Percentiles rank a stretch among this genome's conserved stretches.
phyloP scores from a whole-genome alignment of 2,329 filamentous ascomycete genomes.

The Phyllosticta citrichinensis region DNA sequence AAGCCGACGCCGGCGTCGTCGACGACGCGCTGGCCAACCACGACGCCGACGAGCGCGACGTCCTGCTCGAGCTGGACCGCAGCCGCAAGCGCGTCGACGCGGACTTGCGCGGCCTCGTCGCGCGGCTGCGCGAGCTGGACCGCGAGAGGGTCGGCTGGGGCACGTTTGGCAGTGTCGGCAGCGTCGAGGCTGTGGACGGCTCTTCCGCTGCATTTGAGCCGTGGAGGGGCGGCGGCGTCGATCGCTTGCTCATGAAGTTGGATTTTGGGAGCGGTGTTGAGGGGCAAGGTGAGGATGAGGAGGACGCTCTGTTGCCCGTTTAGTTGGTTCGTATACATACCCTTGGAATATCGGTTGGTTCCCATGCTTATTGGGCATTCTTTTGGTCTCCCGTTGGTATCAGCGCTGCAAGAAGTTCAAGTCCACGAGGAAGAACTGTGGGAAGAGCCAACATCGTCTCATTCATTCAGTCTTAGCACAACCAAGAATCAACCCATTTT shows the following conservation, averaged over 20 bases:
- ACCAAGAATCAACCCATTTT: too few species aligned
- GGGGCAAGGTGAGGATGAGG: constrained; percentile 3
- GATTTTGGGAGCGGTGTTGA: constrained; percentile 42
- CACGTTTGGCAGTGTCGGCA: constrained; percentile 15
- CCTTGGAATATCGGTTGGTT: background rate
- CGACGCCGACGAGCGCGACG: constrained; percentile 59
- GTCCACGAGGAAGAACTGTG: too few species aligned
- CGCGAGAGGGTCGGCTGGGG: constrained; percentile 31
- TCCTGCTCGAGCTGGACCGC: constrained; percentile 53
- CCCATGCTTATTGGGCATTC: too few species aligned
- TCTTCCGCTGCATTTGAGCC: constrained; percentile 31
- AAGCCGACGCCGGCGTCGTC: constrained; percentile 71
- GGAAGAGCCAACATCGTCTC: too few species aligned
- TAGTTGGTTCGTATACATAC: background rate
- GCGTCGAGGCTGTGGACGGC: constrained; percentile 13
- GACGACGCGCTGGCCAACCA: constrained; percentile 38
- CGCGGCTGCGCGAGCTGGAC: constrained; percentile 52
- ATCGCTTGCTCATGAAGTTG: constrained; percentile 82
- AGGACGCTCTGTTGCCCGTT: background rate
- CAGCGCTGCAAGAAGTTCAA: too few species aligned
- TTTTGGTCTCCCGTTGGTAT: too few species aligned
- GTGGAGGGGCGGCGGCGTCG: constrained; percentile 60
- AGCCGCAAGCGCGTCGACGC: constrained; percentile 56
- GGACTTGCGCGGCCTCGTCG: constrained; percentile 53
- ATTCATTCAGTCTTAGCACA: too few species aligned